Evolutionary conservation across 306 rosid species (phyloP).

Genomic region (Lagenaria siceraria): DNA sequence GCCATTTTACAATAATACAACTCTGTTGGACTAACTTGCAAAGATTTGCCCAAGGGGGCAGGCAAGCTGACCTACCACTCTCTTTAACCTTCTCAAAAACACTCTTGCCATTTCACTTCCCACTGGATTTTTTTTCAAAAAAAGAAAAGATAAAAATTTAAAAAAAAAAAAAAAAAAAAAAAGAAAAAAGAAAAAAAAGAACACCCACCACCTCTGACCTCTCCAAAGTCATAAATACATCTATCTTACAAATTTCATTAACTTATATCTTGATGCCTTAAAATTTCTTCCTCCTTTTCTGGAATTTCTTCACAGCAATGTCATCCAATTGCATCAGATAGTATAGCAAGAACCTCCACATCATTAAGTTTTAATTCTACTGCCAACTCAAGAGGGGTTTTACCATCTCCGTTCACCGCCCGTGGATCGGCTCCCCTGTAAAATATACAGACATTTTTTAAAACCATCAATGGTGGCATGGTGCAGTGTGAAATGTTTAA

Average conservation of each 20-base stretch:
- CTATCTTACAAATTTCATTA: slow-evolving; percentile 37
- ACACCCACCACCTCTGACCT: slow-evolving; percentile 36
- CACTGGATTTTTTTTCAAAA: slow-evolving; percentile 10
- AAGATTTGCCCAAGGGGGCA: slow-evolving; percentile 40
- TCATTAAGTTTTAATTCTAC: slow-evolving; percentile 57
- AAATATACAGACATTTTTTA: neutral
- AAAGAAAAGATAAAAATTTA: too few relatives aligned
- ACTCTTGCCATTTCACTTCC: slow-evolving; percentile 19
- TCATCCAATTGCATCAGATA: slow-evolving; percentile 64
- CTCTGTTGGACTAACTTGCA: slow-evolving; percentile 24
- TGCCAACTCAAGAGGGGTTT: slow-evolving; percentile 66
- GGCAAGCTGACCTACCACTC: slow-evolving; percentile 51
- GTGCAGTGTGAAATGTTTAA: neutral
- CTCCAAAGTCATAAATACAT: slow-evolving; percentile 37
- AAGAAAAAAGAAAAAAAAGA: neutral
- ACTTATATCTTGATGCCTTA: neutral
- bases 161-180: neutral
- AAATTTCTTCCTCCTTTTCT: neutral
- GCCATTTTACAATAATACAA: slow-evolving; percentile 41
- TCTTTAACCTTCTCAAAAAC: slow-evolving; percentile 23
- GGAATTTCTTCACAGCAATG: slow-evolving; percentile 8
- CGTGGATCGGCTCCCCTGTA: slow-evolving; percentile 94
- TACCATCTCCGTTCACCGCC: slow-evolving; percentile 69
- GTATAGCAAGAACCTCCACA: slow-evolving; percentile 39
- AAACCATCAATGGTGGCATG: neutral